Conservation (phyloP, 805 yeast genomes). For the Tetrapisispora nanseiensis region DNA sequence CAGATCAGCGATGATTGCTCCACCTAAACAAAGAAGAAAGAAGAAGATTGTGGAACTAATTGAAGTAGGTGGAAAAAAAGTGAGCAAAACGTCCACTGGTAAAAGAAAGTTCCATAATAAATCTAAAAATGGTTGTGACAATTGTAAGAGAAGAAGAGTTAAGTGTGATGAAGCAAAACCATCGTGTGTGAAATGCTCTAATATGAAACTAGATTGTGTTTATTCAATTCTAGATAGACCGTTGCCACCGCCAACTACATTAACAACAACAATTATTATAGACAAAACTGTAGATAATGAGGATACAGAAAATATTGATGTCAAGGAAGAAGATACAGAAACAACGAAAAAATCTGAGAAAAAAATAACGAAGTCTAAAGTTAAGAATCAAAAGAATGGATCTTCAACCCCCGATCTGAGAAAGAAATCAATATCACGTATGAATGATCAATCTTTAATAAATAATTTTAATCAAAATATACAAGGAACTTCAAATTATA, state of each 20-base stretch:
- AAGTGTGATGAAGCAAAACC: constrained; percentile 89
- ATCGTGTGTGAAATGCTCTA: constrained; percentile 63
- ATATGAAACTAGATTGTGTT: constrained; percentile 70
- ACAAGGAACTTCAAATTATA: background rate
- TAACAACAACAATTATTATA: background rate
- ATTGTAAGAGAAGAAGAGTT: constrained; percentile 82
- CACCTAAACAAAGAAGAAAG: constrained; percentile 8
- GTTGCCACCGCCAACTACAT: background rate
- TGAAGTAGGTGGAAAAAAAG: constrained; percentile 33
- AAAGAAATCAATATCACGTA: background rate
- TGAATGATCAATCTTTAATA: background rate
- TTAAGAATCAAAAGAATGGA: background rate
- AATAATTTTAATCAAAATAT: background rate
- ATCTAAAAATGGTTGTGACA: constrained; percentile 79
- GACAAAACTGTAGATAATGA: background rate
- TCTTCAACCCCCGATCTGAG: background rate
- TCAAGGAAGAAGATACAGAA: background rate
- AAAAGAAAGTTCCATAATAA: constrained; percentile 85
- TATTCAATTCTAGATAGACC: constrained; percentile 30
- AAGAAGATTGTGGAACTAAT: constrained; percentile 27
- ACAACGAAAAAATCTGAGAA: background rate
- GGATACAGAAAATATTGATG: background rate
- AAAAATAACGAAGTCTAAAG: background rate
- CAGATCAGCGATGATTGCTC: background rate
- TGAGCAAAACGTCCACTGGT: constrained; percentile 41